Evolutionary conservation across 2,329 filamentous ascomycete genomes (phyloP).

Genomic region (Fusarium oxysporum): DNA sequence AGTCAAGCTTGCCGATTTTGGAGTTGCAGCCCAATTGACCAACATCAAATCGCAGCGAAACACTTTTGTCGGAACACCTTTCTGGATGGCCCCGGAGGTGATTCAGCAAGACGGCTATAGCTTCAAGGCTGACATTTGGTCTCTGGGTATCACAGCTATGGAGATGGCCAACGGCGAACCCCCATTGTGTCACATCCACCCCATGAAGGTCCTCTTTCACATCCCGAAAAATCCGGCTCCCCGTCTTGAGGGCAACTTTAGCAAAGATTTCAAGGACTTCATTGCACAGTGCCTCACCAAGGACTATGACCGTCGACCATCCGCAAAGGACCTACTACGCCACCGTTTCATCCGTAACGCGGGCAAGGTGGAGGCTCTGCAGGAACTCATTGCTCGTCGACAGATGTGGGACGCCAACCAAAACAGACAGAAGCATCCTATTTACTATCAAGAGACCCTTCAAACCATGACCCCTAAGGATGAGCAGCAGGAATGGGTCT

Average conservation of each 20-base stretch:
- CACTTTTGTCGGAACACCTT: constrained; percentile 96
- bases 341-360: constrained; percentile 90
- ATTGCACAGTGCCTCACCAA: constrained; percentile 91
- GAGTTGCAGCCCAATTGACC: constrained; percentile 93
- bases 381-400: constrained; percentile 86
- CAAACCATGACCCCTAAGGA: constrained; percentile 74
- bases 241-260: constrained; percentile 85
- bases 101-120: constrained; percentile 87
- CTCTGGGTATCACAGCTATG: constrained; percentile 89
- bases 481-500: constrained; percentile 91
- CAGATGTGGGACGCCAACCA: constrained; percentile 84
- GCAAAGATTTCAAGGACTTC: constrained; percentile 94
- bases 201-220: constrained; percentile 93
- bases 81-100: constrained; percentile 97
- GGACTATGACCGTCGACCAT: constrained; percentile 85
- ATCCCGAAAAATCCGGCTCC: constrained; percentile 92
- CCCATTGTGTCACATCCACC: constrained; percentile 86
- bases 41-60: constrained; percentile 98
- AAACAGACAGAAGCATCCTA: constrained; percentile 75
- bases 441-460: constrained; percentile 94
- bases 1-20: constrained; percentile 97
- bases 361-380: constrained; percentile 87
- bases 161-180: constrained; percentile 90
- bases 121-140: constrained; percentile 95
- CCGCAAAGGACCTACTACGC: constrained; percentile 86